A percentile compares a stretch with the other conserved stretches of the same genome.
Conservation (phyloP, 768 basidiomycete species). For the Amanita jacksonii region DNA sequence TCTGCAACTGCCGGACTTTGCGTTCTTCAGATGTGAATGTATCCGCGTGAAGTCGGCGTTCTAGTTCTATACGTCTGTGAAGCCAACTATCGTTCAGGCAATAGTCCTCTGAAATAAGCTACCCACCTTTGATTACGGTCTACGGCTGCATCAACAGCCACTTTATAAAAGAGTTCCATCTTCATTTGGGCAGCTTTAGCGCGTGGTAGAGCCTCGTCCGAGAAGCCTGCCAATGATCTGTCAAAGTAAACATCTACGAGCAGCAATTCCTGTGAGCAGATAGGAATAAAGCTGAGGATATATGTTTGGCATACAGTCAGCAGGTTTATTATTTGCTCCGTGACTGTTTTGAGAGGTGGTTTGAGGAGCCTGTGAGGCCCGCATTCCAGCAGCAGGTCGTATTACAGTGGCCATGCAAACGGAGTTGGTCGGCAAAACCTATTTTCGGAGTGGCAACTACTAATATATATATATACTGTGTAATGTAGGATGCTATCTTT, state of each 20-base stretch:
- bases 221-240: conserved; percentile 65
- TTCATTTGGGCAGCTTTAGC: conserved; percentile 91
- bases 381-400: conserved; percentile 12
- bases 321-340: conserved; percentile 18
- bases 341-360: conserved; percentile 7
- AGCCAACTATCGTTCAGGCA: too few species aligned
- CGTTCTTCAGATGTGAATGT: conserved; percentile 69
- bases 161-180: conserved; percentile 94
- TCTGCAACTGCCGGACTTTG: conserved; percentile 73
- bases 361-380: conserved; percentile 9
- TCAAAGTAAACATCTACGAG: conserved; percentile 85
- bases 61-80: conserved; percentile 76
- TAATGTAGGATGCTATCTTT: too few species aligned
- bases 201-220: conserved; percentile 70
- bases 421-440: neutral
- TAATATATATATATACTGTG: too few species aligned
- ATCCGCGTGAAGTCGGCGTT: conserved; percentile 68
- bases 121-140: conserved; percentile 82
- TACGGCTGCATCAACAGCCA: conserved; percentile 91
- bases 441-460: neutral
- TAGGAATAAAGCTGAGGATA: conserved; percentile 1
- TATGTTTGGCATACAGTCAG: conserved; percentile 20
- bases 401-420: conserved; percentile 1
- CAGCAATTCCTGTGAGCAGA: conserved; percentile 19
- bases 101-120: too few species aligned